Evolutionary conservation across 257 asterid species (phyloP).

Genomic region (Gentiana dahurica): DNA sequence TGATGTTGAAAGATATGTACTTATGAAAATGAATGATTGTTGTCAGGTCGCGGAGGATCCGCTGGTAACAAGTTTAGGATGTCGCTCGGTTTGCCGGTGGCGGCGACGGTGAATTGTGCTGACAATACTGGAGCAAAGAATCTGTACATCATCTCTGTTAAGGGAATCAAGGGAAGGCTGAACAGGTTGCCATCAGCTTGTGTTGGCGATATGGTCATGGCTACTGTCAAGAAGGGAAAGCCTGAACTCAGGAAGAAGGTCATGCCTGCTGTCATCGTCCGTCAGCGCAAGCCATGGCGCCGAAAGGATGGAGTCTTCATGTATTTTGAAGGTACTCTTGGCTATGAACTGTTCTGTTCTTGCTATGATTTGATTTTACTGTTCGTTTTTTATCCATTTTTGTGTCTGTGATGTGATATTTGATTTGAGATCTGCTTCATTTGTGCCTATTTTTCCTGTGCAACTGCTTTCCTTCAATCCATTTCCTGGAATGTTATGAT

Average conservation of each 20-base stretch:
- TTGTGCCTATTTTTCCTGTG: too few relatives aligned
- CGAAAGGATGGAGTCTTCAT: constrained; percentile 69
- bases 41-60: constrained; percentile 51
- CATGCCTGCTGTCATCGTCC: constrained; percentile 67
- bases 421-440: too few relatives aligned
- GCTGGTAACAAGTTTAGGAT: constrained; percentile 60
- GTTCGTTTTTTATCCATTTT: too few relatives aligned
- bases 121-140: constrained; percentile 64
- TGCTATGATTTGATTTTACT: too few relatives aligned
- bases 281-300: constrained; percentile 78
- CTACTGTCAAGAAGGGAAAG: constrained; percentile 32
- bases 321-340: constrained; percentile 43
- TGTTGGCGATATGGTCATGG: constrained; percentile 68
- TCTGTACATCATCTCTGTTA: constrained; percentile 26
- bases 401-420: too few relatives aligned
- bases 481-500: too few relatives aligned
- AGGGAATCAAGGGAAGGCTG: constrained; percentile 32
- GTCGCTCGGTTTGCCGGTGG: constrained; percentile 69
- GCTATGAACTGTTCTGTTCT: too few relatives aligned
- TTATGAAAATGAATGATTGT: neutral
- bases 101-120: constrained; percentile 64
- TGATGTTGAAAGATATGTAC: too few relatives aligned
- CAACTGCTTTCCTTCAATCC: too few relatives aligned
- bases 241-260: constrained; percentile 49
- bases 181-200: constrained; percentile 59